Percentiles rank a stretch among this genome's conserved stretches.
Evolutionary conservation across 2,329 filamentous ascomycete species (phyloP).

Genomic region (Dactylellina leptospora): DNA sequence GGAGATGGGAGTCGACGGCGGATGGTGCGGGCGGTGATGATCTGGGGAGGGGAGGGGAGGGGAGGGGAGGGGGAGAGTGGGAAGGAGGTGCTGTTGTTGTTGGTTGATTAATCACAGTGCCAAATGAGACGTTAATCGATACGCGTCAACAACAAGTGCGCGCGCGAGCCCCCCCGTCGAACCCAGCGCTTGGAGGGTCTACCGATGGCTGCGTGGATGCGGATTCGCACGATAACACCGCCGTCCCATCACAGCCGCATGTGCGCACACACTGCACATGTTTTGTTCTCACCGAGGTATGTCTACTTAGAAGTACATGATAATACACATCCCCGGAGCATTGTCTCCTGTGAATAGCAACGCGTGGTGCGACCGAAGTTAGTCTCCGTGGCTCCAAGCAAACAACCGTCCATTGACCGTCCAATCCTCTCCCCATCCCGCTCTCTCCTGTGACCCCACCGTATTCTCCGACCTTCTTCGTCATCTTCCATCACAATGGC

Average conservation of each 20-base stretch:
- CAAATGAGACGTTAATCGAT: slow-evolving; percentile 30
- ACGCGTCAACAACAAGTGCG: slow-evolving; percentile 21
- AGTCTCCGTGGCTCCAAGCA: too few species aligned
- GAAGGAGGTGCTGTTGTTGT: too few species aligned
- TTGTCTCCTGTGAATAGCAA: too few species aligned
- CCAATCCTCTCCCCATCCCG: background rate
- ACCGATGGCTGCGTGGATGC: too few species aligned
- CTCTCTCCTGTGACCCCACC: slow-evolving; percentile 33
- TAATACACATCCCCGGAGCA: background rate
- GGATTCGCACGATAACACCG: background rate
- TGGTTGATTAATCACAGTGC: slow-evolving; percentile 43
- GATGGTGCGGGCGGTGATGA: slow-evolving; percentile 4
- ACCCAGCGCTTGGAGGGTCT: too few species aligned
- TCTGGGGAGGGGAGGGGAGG: background rate
- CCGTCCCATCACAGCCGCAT: background rate
- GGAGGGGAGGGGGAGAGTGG: background rate
- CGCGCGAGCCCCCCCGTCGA: background rate
- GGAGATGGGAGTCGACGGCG: background rate
- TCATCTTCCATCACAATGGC: slow-evolving; percentile 33
- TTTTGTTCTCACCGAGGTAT: too few species aligned
- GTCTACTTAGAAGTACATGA: too few species aligned
- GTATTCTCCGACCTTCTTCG: slow-evolving; percentile 6
- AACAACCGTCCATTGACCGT: background rate
- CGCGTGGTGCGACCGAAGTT: too few species aligned
- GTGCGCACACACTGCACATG: too few species aligned